Base-by-base conservation (phyloP, 1,284 basidiomycete genomes). In the Golubevia sp. region DNA sequence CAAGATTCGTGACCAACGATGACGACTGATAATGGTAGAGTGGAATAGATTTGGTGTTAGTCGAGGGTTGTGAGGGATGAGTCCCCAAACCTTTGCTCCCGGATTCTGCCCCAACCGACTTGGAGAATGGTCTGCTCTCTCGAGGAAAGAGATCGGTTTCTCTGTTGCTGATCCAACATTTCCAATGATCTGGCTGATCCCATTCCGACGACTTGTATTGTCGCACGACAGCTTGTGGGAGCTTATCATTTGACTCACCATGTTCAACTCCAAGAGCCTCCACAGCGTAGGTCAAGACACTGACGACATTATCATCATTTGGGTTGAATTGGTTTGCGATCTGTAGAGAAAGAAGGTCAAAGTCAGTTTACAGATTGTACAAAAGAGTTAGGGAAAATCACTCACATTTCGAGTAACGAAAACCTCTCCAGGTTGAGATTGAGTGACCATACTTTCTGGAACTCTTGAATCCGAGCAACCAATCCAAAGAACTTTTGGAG, bases 291-390 rank as follows among this genome's bases (percentile, higher is more conserved):
- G 76, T 80, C 51, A 83, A 71, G 2, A 78, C 77, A 49, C 73
- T 75, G 30, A 73, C 58, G 8, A 77, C 77, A 26, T 73, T 79
- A 64, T 82, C 76, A 61, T 83, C 80, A 49, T 79, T 63, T 18
- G 66, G 56, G 38, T 73, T 70, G 69, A 82, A 79, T 68, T 83
- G 80, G 70, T 79, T 79, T 53, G 80, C 80, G n/a, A 83, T 76
- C 30, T 34, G 11, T 34, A 34, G 11, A 34, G 30, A 34, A 3
- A 34, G 11, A 34, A 11, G 11, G 11, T 49, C 92, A 94, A 77
- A n/a, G n/a, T n/a, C n/a, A n/a, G n/a, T n/a, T n/a, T n/a, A n/a
- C n/a, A n/a, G n/a, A n/a, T n/a, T n/a, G n/a, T n/a, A n/a, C n/a
- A n/a, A n/a, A n/a, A n/a, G n/a, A n/a, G n/a, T n/a, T n/a, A n/a